Base-by-base conservation (phyloP, 805 yeast genomes). In the Wickerhamomyces rabaulensis region DNA sequence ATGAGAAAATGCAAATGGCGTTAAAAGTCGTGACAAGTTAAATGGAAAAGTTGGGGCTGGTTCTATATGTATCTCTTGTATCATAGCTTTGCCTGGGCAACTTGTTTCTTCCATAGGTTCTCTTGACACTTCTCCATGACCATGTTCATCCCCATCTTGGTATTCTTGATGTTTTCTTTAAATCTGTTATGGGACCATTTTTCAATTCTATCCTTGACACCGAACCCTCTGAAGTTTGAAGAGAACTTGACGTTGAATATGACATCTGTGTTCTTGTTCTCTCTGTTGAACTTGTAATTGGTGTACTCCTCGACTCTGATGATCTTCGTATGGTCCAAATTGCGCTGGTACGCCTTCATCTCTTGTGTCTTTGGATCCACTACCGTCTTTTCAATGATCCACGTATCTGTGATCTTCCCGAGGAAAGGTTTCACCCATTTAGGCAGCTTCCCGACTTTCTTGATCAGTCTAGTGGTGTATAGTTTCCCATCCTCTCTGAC, bases 361-460 rank as follows among this genome's bases (percentile, higher is more conserved):
- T 70, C 69, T 49, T 72, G 66, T 5, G 63, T 59, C 9, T 61
- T 55, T 1, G 92, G 88, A 63, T 91, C 85, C 19, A 91, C 83
- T 10, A 84, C 66, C 1, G 89, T 78, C 54, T 79, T 78, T 60
- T 91, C 98, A 40, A 91, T 75, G 38, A 91, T 80, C 92, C 94
- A 87, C 12, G 88, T 73, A 45, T 85, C 82, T 27, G 85, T 73
- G 22, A 80, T 79, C 41, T 74, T 71, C 2, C 92, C 91, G 49
- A 90, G 63, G 45, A 89, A 78, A 4, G 92, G 92, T 54, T 75
- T 77, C 23, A 86, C 79, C 80, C 94, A 89, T 33, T 70, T 64
- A 6, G 97, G 97, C 35, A 91, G 69, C 53, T 88, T 74, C 2
- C 97, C 97, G 4, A 77, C 70, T 62, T 91, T 92, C 54, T 78